Conservation (phyloP, 2,329 filamentous ascomycete genomes). For the Neophaeococcomyces aloes region DNA sequence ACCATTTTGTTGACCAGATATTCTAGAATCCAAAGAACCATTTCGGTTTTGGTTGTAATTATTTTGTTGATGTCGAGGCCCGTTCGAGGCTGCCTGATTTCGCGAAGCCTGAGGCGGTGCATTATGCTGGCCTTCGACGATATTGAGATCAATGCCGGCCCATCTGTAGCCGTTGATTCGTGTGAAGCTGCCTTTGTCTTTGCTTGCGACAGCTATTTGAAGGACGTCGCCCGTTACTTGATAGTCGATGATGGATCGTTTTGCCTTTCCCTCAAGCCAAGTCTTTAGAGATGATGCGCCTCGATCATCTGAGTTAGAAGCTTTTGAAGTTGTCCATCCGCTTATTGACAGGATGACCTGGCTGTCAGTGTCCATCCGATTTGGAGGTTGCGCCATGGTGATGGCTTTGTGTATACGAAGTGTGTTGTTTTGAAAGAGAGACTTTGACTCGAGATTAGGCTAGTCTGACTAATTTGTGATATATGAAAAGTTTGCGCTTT, state of each 20-base stretch:
- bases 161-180: slow-evolving; percentile 61
- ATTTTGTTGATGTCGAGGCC: neutral
- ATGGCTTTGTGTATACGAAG: neutral
- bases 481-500: too few relatives aligned
- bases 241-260: slow-evolving; percentile 38
- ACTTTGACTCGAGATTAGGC: too few relatives aligned
- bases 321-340: slow-evolving; percentile 60
- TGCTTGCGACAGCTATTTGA: slow-evolving; percentile 16
- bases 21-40: slow-evolving; percentile 7
- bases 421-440: too few relatives aligned
- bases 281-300: slow-evolving; percentile 54
- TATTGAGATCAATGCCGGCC: slow-evolving; percentile 51
- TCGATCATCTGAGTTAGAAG: slow-evolving; percentile 54
- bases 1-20: slow-evolving; percentile 6
- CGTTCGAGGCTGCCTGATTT: slow-evolving; percentile 8
- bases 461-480: too few relatives aligned
- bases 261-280: slow-evolving; percentile 63
- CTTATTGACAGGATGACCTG: slow-evolving; percentile 30
- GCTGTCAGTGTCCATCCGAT: slow-evolving; percentile 5
- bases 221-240: slow-evolving; percentile 15
- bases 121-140: slow-evolving; percentile 34
- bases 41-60: slow-evolving; percentile 1
- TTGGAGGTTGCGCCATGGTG: slow-evolving; percentile 4
- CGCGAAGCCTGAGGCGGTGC: slow-evolving; percentile 24
- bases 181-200: slow-evolving; percentile 27